phyloP scores from a whole-genome alignment of 176 grass and related monocot species.

The Ampelocalamus luodianensis region DNA sequence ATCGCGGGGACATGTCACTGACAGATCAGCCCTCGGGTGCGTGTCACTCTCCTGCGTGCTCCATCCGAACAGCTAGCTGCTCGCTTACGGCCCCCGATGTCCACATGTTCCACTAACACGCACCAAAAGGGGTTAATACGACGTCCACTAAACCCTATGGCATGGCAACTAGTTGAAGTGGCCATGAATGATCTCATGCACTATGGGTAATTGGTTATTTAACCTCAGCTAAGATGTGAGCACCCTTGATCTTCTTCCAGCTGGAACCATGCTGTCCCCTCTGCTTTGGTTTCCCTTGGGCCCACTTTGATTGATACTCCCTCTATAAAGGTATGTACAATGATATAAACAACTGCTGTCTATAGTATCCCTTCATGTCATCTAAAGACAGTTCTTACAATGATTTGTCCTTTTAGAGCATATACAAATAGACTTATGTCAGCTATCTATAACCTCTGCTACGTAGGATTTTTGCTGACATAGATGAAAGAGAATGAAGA shows the following conservation, averaged over 20 bases:
- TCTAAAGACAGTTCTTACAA: too few species aligned
- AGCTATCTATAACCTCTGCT: too few species aligned
- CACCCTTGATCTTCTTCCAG: not conserved
- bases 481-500: too few species aligned
- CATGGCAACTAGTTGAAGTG: not conserved
- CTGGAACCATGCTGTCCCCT: not conserved
- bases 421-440: too few species aligned
- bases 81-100: not conserved
- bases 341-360: too few species aligned
- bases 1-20: not conserved
- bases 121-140: not conserved
- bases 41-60: not conserved
- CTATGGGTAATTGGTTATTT: not conserved
- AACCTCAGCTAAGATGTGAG: not conserved
- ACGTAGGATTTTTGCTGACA: too few species aligned
- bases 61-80: not conserved
- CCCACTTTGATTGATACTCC: too few species aligned
- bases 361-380: too few species aligned
- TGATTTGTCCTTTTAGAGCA: too few species aligned
- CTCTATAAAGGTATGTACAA: too few species aligned
- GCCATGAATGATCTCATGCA: not conserved
- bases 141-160: not conserved
- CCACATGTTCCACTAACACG: not conserved
- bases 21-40: not conserved
- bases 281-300: not conserved